Conservation (phyloP, 768 basidiomycete species). For the Amanita pallidorosea region DNA sequence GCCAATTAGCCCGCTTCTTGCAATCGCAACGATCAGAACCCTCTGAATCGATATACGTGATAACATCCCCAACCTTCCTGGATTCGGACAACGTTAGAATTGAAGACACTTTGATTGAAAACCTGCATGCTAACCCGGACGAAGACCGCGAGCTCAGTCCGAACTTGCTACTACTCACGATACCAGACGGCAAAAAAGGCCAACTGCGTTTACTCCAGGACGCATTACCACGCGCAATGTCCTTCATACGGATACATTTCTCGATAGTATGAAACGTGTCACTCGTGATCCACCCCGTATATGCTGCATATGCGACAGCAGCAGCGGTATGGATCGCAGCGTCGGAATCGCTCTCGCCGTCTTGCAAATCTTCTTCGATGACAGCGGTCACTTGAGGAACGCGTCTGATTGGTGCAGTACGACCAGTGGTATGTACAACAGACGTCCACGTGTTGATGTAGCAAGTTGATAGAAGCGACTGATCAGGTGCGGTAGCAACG, state of each 20-base stretch:
- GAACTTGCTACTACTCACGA: neutral
- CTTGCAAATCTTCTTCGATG: constrained; percentile 51
- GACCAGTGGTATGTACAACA: too few species aligned
- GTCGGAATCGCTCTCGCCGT: constrained; percentile 36
- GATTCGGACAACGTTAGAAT: neutral
- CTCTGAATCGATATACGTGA: neutral
- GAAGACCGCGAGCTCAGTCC: neutral
- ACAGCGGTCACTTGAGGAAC: constrained; percentile 27
- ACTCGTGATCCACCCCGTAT: neutral
- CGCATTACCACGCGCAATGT: constrained; percentile 33
- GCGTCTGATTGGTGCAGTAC: neutral
- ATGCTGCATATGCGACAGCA: constrained; percentile 41
- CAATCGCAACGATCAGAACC: neutral
- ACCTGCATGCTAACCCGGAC: too few species aligned
- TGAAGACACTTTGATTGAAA: too few species aligned
- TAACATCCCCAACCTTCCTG: neutral
- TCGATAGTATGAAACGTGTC: constrained; percentile 23
- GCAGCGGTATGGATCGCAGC: constrained; percentile 8
- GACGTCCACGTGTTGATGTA: too few species aligned
- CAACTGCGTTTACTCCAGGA: constrained; percentile 1
- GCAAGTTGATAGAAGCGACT: too few species aligned
- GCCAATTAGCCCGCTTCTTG: neutral
- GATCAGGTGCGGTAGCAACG: neutral
- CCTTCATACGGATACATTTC: constrained; percentile 25
- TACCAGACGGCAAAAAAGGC: constrained; percentile 1